phyloP scores from a whole-genome alignment of 169 alveolate species.

The Perkinsus olseni region DNA sequence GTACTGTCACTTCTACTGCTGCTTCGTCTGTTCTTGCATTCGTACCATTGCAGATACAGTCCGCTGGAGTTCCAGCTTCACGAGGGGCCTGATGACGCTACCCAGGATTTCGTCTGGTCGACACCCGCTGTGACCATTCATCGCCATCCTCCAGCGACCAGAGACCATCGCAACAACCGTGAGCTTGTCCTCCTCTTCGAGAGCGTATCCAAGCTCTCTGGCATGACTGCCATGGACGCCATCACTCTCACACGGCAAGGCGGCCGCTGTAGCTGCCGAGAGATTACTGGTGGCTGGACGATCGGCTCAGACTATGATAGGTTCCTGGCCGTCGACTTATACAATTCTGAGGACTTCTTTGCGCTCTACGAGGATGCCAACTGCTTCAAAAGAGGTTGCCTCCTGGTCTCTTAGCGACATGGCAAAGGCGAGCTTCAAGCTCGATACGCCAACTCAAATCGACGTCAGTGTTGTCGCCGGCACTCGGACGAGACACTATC shows the following conservation, averaged over 20 bases:
- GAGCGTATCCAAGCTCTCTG: background rate
- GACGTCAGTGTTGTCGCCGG: background rate
- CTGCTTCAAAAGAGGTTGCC: background rate
- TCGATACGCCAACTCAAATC: background rate
- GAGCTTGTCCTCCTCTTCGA: background rate
- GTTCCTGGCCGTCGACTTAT: background rate
- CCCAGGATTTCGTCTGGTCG: background rate
- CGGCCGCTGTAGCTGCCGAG: background rate
- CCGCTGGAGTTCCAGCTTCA: background rate
- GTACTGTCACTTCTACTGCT: too few species aligned
- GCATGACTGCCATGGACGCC: background rate
- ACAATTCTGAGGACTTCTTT: background rate
- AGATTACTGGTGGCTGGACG: background rate
- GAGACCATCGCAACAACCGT: background rate
- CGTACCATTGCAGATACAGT: background rate
- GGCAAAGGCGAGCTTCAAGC: background rate
- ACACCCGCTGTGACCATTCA: background rate
- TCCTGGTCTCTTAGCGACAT: background rate
- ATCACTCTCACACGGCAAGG: background rate
- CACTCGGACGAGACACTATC: background rate
- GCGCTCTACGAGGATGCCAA: background rate
- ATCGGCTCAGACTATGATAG: background rate
- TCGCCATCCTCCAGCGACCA: background rate
- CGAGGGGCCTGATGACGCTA: background rate
- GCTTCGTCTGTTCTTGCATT: too few species aligned